A percentile compares a stretch with the other conserved stretches of the same genome.
These are phyloP conservation scores for Alternaria metachromatica DNA, from an alignment of 2,329 filamentous ascomycete genomes.

Conservation along the genomic window DNA sequence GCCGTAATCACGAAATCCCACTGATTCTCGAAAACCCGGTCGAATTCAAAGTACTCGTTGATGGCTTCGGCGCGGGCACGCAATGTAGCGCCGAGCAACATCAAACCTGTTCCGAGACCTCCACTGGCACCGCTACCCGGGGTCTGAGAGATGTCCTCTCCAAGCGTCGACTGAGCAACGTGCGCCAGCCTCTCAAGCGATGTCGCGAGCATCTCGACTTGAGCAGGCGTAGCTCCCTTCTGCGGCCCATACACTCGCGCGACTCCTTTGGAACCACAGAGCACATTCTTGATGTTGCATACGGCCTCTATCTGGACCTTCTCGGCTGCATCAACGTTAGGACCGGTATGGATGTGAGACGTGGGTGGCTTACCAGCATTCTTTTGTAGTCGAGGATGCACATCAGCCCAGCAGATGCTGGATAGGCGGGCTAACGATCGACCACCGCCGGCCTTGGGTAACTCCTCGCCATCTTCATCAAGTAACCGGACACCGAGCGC, in stretches of 20 bases:
- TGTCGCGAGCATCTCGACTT: slow-evolving; percentile 52
- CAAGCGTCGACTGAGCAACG: slow-evolving; percentile 45
- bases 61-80: slow-evolving; percentile 59
- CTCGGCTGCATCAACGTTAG: slow-evolving; percentile 19
- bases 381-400: slow-evolving; percentile 49
- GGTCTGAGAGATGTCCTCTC: slow-evolving; percentile 45
- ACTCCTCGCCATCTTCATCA: slow-evolving; percentile 45
- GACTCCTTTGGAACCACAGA: slow-evolving; percentile 58
- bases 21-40: slow-evolving; percentile 52
- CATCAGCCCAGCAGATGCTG: slow-evolving; percentile 48
- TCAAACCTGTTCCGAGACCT: slow-evolving; percentile 59
- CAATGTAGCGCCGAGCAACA: slow-evolving; percentile 56
- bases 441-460: slow-evolving; percentile 53
- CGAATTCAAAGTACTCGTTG: slow-evolving; percentile 59
- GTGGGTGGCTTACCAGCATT: slow-evolving; percentile 23
- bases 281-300: slow-evolving; percentile 60
- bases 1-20: slow-evolving; percentile 62
- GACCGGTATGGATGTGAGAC: neutral
- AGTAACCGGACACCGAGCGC: slow-evolving; percentile 58
- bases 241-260: slow-evolving; percentile 60
- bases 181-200: slow-evolving; percentile 55
- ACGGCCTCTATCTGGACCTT: slow-evolving; percentile 56
- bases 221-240: slow-evolving; percentile 56
- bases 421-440: slow-evolving; percentile 48
- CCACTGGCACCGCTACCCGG: slow-evolving; percentile 61